Evolutionary conservation across 345 rosid genomes (phyloP), one percentile per base, ranked within the genome.

Genomic region (Eucalyptus cladocalyx): DNA sequence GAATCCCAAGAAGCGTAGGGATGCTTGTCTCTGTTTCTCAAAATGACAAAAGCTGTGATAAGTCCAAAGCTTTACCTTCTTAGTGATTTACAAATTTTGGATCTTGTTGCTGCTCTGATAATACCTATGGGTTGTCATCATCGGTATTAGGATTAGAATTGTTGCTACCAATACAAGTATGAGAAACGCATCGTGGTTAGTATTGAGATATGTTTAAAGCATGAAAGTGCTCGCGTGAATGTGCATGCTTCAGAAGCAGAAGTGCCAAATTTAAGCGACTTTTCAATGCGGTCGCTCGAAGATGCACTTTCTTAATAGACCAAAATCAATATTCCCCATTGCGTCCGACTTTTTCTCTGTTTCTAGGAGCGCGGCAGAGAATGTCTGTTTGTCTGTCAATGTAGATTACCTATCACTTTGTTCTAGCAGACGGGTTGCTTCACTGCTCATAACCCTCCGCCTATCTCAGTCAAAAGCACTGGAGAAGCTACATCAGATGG

Each of bases 401-500:
- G 98, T 9, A 97, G 96, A 90, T 90, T 92, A 67, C 32, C 45
- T 65, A 94, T 94, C 89, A 92, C 95, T 87, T 94, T 95, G 91
- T 95, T 97, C 8, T 96, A 94, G 97, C 2, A 97, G 96, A 30
- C 87, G 89, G 80, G 92, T 5, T 37, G 97, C 97, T 72, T 97
- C 99, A 60, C 99, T 96, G 85, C 99, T 95, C 92, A 91, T 72
- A 37, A 94, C n/a, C 97, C 98, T 6, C 97, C 99, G 18, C 97
- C 98, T 86, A 95, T 97, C 93, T 96, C 98, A 40, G 94, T 88
- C 92, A 95, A 90, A 87, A 96, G 90, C 8, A 98, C 97, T 67
- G 96, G 91, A 56, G 97, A 98, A 90, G 98, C 96, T 81, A 95
- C 98, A 94, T 97, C 99, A 87, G 96, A 96, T 32, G 95, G 86